Conservation (phyloP, 2,329 filamentous ascomycete genomes). For the Fusarium subglutinans region DNA sequence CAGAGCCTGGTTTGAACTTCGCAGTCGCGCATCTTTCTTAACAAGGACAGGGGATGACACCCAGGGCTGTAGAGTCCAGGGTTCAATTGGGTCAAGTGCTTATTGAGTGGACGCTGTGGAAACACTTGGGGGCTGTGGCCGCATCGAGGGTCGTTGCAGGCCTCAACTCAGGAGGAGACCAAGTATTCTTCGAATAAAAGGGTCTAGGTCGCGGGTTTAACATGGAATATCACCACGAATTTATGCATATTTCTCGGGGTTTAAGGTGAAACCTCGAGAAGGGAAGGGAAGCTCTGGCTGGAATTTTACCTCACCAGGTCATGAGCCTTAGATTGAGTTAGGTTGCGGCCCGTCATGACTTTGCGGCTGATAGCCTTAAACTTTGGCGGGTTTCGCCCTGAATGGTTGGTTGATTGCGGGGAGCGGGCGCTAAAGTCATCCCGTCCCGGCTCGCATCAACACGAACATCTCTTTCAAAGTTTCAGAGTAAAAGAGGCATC, state of each 20-base stretch:
- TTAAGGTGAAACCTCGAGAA: background rate
- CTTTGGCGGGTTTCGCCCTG: slow-evolving; percentile 10
- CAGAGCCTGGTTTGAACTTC: slow-evolving; percentile 32
- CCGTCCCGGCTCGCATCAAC: background rate
- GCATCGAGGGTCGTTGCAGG: slow-evolving; percentile 3
- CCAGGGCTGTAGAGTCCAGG: slow-evolving; percentile 25
- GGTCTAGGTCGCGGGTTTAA: background rate
- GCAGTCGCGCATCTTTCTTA: slow-evolving; percentile 8
- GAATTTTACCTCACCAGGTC: background rate
- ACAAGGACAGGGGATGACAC: slow-evolving; percentile 15
- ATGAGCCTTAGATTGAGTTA: background rate
- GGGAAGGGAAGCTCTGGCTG: background rate
- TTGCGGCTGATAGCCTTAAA: slow-evolving; percentile 5
- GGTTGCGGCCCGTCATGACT: slow-evolving; percentile 3
- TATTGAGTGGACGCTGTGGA: slow-evolving; percentile 14
- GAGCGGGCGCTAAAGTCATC: slow-evolving; percentile 22
- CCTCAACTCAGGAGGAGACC: slow-evolving; percentile 7
- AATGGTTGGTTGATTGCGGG: slow-evolving; percentile 14
- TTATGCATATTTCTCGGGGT: background rate
- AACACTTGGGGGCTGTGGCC: slow-evolving; percentile 16
- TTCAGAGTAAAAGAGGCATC: no score
- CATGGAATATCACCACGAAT: no score
- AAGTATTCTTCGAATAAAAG: background rate
- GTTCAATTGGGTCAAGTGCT: slow-evolving; percentile 30
- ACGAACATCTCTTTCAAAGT: no score